Conservation (phyloP, 2,329 filamentous ascomycete species). For the Botrytis aclada region DNA sequence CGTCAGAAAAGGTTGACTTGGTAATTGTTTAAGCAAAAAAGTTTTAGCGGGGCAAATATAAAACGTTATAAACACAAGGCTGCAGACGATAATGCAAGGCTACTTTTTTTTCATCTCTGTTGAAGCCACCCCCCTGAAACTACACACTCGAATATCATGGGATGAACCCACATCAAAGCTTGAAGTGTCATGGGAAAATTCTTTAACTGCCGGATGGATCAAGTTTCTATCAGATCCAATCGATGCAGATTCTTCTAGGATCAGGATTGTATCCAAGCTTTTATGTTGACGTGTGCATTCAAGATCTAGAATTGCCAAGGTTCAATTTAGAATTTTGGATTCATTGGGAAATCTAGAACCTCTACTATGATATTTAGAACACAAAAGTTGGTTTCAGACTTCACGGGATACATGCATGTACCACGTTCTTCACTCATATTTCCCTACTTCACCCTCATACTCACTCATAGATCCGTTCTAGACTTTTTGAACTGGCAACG, state of each 20-base stretch:
- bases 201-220: neutral
- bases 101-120: neutral
- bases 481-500: conserved; percentile 4
- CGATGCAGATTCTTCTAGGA: neutral
- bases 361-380: neutral
- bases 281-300: conserved; percentile 6
- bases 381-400: neutral
- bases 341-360: neutral
- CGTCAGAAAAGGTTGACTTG: neutral
- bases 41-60: conserved; percentile 2
- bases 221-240: neutral
- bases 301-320: neutral
- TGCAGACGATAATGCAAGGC: neutral
- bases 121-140: neutral
- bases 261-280: conserved; percentile 19
- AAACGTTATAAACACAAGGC: neutral
- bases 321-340: neutral
- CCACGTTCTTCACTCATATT: neutral
- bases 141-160: neutral
- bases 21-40: neutral
- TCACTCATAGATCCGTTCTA: neutral
- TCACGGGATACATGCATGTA: neutral
- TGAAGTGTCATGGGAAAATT: neutral
- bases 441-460: neutral
- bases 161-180: conserved; percentile 8